Conservation (phyloP, 2,329 filamentous ascomycete genomes). For the Trichoderma pleuroti region DNA sequence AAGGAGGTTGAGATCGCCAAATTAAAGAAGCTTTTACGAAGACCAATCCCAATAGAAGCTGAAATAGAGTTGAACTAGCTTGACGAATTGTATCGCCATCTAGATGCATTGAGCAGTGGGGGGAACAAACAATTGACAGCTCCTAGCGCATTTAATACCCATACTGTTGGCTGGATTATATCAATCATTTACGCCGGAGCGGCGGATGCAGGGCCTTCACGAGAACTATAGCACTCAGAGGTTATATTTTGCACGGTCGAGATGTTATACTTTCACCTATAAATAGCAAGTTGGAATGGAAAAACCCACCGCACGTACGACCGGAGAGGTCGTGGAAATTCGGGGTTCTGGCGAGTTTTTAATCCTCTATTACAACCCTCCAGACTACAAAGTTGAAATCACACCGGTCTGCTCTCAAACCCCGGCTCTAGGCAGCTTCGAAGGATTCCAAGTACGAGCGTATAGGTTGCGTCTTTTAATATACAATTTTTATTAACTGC, state of each 20-base stretch:
- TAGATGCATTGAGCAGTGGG: background rate
- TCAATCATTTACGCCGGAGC: background rate
- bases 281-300: too few species aligned
- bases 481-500: background rate
- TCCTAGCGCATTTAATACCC: background rate
- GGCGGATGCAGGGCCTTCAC: background rate
- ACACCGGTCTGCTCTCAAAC: background rate
- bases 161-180: background rate
- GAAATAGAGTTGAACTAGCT: background rate
- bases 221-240: background rate
- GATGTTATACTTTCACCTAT: too few species aligned
- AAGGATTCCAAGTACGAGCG: background rate
- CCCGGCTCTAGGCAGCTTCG: background rate
- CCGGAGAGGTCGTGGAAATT: background rate
- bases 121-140: background rate
- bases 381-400: background rate
- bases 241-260: background rate
- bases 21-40: too few species aligned
- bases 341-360: background rate
- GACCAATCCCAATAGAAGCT: background rate
- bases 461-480: background rate
- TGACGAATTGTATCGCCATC: background rate
- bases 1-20: too few species aligned
- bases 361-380: background rate
- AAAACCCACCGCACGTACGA: background rate